Percentiles rank a stretch among this genome's conserved stretches.
phyloP scores from a whole-genome alignment of 73 alveolate species.

The Breviolum minutum region DNA sequence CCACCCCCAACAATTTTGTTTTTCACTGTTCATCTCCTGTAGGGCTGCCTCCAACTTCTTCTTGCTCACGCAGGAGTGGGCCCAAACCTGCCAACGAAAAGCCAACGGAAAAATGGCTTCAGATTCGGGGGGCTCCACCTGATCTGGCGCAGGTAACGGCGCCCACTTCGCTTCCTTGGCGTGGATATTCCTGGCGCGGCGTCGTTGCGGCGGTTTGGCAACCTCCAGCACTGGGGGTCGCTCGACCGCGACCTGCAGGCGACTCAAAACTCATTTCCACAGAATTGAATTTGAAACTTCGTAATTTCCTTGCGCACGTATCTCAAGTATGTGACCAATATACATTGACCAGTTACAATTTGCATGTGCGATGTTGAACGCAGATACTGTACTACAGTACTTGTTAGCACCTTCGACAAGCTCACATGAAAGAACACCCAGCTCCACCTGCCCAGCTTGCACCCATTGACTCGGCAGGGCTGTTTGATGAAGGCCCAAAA shows the following conservation, averaged over 20 bases:
- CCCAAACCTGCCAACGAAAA: slow-evolving; percentile 47
- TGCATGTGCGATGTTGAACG: too few species aligned
- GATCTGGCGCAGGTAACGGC: slow-evolving; percentile 66
- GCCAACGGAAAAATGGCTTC: background rate
- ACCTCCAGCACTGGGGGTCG: background rate
- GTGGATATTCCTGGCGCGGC: background rate
- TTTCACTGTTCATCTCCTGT: background rate
- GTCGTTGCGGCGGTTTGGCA: background rate
- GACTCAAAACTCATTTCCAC: background rate
- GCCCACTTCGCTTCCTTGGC: slow-evolving; percentile 6
- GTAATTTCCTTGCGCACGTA: too few species aligned
- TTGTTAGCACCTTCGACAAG: too few species aligned
- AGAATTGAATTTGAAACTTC: too few species aligned
- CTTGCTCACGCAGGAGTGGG: slow-evolving; percentile 54
- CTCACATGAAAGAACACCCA: too few species aligned
- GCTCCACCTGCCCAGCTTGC: background rate
- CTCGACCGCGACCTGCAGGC: background rate
- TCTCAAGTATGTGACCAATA: too few species aligned
- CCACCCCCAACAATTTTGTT: background rate
- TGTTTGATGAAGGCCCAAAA: slow-evolving; percentile 20
- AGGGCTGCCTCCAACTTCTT: slow-evolving; percentile 44
- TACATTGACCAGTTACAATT: background rate
- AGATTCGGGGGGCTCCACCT: background rate
- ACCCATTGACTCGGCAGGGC: background rate
- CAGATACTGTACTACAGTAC: too few species aligned